Conservation (phyloP, 2,329 filamentous ascomycete species). For the Penicillium sp. region DNA sequence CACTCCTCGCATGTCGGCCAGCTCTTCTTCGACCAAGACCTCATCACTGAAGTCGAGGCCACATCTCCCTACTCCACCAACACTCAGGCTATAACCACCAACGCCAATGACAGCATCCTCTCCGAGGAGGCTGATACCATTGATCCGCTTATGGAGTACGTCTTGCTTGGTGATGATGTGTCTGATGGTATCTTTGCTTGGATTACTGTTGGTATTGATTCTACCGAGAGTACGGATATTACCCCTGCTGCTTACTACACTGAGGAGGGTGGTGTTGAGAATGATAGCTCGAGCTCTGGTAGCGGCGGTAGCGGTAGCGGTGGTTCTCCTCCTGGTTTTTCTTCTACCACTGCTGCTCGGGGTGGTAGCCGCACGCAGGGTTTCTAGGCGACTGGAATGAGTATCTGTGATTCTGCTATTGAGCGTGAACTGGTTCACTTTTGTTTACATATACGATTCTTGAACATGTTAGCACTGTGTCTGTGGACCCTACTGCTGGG, state of each 20-base stretch:
- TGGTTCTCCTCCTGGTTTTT: constrained; percentile 6
- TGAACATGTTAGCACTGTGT: background rate
- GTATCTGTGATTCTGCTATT: background rate
- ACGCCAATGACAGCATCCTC: constrained; percentile 54
- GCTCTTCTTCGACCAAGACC: constrained; percentile 63
- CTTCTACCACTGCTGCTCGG: constrained; percentile 2
- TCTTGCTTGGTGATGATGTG: constrained; percentile 55
- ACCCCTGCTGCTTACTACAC: constrained; percentile 34
- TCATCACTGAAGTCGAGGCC: constrained; percentile 54
- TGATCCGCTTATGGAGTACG: constrained; percentile 61
- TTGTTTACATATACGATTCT: background rate
- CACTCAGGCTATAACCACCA: constrained; percentile 49
- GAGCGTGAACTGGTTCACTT: background rate
- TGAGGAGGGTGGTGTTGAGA: constrained; percentile 36
- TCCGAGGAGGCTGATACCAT: constrained; percentile 52
- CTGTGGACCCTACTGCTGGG: too few species aligned
- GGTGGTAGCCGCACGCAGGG: background rate
- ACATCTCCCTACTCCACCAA: constrained; percentile 51
- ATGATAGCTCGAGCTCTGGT: constrained; percentile 18
- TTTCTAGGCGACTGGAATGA: background rate
- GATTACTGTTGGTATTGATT: constrained; percentile 55
- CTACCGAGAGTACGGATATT: constrained; percentile 31
- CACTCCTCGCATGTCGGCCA: constrained; percentile 63
- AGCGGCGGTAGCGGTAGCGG: constrained; percentile 16
- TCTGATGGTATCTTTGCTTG: constrained; percentile 56